Base-by-base conservation (phyloP, 2,329 filamentous ascomycete species). In the Venturiaceae sp. region DNA sequence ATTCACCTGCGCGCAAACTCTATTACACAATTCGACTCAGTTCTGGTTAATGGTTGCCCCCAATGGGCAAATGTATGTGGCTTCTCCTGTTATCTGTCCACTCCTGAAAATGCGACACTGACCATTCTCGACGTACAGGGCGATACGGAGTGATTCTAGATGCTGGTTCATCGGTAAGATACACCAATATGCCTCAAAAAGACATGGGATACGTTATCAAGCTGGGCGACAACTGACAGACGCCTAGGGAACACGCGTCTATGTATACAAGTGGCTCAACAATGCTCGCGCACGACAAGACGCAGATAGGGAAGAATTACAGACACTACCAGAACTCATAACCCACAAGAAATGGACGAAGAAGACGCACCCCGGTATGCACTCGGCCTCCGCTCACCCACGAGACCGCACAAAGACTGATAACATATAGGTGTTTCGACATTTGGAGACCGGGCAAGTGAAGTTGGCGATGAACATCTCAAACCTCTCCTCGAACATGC, bases 121-220 rank as follows among this genome's bases (percentile, higher is more conserved):
- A 56, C 26, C 9, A 23, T 13, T 23, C 9, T 50, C 7, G 21
- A 28, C 16, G 52, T 61, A 46, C 61, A 82, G 80, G 80, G 79
- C 77, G 79, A 76, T 96, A 95, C 80, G 94, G 92, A 70, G 89
- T 97, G 67, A 92, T 99, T 70, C 83, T 99, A 68, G 94, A 99
- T 81, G 94, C 94, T 71, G 94, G 94, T 66, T 97, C 94, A 73
- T 97, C 94, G 67, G 81, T 83, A 74, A 63, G 77, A 72, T n/a
- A 3, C 3, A 13, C 14, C 3, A 5, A 5, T 13, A 50, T 50
- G 44, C 30, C 44, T 50, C 21, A 7, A 26, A 50, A n/a, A 6
- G 44, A 16, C 44, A 50, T 6, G 9, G 7, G 7, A 7, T 26
- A n/a, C 14, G n/a, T 50, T 7, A 23, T 50, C 8, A 26, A 23